Percentiles rank a stretch among this genome's conserved stretches.
These are phyloP conservation scores for Sisymbrium altissimum DNA, from an alignment of 345 rosid species.

Conservation along the genomic window DNA sequence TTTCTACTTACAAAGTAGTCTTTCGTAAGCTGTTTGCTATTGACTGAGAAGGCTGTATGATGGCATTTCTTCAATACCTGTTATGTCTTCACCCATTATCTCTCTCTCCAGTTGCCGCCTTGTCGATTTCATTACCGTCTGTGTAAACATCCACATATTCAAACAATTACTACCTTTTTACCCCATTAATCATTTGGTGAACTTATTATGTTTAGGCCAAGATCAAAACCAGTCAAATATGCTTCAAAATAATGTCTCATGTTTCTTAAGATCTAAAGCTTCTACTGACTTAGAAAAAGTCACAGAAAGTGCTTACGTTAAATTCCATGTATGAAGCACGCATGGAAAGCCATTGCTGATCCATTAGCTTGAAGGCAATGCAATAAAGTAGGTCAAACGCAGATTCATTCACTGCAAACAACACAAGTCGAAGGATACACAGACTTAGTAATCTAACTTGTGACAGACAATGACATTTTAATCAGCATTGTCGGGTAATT, in stretches of 20 bases:
- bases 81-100: slow-evolving; percentile 67
- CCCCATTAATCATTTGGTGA: not conserved
- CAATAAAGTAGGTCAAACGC: slow-evolving; percentile 96
- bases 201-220: not conserved
- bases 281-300: not conserved
- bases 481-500: not conserved
- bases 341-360: slow-evolving; percentile 91
- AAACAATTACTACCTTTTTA: not conserved
- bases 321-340: slow-evolving; percentile 99
- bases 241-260: not conserved
- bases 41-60: slow-evolving; percentile 62
- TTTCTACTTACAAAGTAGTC: slow-evolving; percentile 32
- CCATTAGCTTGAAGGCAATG: slow-evolving; percentile 97
- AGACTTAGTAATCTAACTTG: not conserved
- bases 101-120: slow-evolving; percentile 92
- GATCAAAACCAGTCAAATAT: not conserved
- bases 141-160: slow-evolving; percentile 3
- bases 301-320: slow-evolving; percentile 47
- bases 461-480: not conserved
- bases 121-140: slow-evolving; percentile 83
- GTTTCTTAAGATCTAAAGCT: not conserved
- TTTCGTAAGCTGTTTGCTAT: slow-evolving; percentile 27
- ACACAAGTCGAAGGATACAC: slow-evolving; percentile 8
- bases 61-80: slow-evolving; percentile 78
- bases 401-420: slow-evolving; percentile 66